A percentile compares a stretch with the other conserved stretches of the same genome.
Conservation (phyloP, 2,329 filamentous ascomycete species). For the Alternaria gaisen region DNA sequence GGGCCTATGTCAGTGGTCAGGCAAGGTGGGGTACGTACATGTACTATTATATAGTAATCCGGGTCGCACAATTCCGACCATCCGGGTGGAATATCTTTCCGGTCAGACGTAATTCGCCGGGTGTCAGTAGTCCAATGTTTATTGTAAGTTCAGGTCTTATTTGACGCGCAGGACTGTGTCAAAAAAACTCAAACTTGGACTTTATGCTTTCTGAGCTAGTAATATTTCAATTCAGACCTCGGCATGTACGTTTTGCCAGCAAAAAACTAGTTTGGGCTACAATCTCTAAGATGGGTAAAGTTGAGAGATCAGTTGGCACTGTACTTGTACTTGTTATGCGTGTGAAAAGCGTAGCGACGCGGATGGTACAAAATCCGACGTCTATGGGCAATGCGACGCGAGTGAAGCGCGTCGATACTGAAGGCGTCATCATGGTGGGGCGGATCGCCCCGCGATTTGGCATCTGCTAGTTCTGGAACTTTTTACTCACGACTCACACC, state of each 20-base stretch:
- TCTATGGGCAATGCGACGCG: background rate
- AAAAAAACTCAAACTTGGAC: background rate
- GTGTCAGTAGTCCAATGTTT: background rate
- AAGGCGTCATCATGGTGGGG: conserved; percentile 18
- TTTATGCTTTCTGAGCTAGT: background rate
- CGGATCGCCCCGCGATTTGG: conserved; percentile 24
- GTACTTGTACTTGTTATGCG: background rate
- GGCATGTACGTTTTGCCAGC: background rate
- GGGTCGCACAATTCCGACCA: background rate
- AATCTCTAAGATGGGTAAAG: background rate
- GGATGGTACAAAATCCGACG: background rate
- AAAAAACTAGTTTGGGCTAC: background rate
- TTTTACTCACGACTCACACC: conserved; percentile 20
- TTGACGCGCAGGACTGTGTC: background rate
- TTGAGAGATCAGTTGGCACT: background rate
- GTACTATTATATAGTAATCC: background rate
- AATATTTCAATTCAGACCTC: background rate
- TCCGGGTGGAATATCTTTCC: background rate
- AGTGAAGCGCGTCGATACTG: conserved; percentile 2
- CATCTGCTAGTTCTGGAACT: conserved; percentile 16
- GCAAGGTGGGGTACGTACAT: background rate
- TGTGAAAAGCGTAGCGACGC: background rate
- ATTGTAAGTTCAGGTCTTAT: background rate
- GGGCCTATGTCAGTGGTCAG: background rate
- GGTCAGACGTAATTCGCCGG: background rate